Evolutionary conservation across 129 eudicot genomes (phyloP), one percentile per base, ranked within the genome.

Genomic region (Flaveria brownii): DNA sequence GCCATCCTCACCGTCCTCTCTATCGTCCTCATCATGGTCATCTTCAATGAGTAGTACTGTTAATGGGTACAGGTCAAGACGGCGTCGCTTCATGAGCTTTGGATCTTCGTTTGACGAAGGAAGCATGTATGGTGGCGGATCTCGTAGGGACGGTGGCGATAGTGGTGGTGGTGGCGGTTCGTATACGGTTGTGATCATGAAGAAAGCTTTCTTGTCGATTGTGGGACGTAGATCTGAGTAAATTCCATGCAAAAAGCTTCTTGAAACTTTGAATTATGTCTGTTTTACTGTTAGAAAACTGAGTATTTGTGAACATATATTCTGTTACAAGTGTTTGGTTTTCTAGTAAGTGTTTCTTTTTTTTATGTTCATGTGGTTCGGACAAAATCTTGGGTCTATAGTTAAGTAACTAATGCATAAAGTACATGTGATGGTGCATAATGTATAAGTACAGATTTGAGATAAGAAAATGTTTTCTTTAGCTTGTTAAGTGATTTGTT

Each of bases 41-140:
- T 71, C 84, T 36, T 77, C 88, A 33, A 33, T 71, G 45, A 39
- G 66, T 51, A 79, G 72, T 28, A 20, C 22, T 20, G 39, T 28
- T 6, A 6, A 23, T 61, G 82, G 73, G 22, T 47, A 64, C 18
- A 26, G 77, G 63, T 65, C 81, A 55, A 66, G 82, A 9, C 74
- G 90, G 68, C 84, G 85, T 28, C 85, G 84, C 50, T 72, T 86
- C 25, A 65, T 70, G n/a, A 85, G 92, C 85, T 65, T 77, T 54
- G 84, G 92, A 0, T 90, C 92, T 20, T 75, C 85, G 1, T 75
- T 81, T 22, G 91, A 84, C 77, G 87, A 82, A 10, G 84, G 78
- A 49, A 78, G 75, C 36, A 56, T 63, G 80, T 84, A 74, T 15
- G 20, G 51, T 17, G 69, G 68, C n/a, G 70, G 72, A 60, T 83